Percentiles rank a stretch among this genome's conserved stretches.
These are phyloP conservation scores for Stephanodiscus minutulus DNA, from an alignment of 108 stramenopile genomes.

Conservation along the genomic window DNA sequence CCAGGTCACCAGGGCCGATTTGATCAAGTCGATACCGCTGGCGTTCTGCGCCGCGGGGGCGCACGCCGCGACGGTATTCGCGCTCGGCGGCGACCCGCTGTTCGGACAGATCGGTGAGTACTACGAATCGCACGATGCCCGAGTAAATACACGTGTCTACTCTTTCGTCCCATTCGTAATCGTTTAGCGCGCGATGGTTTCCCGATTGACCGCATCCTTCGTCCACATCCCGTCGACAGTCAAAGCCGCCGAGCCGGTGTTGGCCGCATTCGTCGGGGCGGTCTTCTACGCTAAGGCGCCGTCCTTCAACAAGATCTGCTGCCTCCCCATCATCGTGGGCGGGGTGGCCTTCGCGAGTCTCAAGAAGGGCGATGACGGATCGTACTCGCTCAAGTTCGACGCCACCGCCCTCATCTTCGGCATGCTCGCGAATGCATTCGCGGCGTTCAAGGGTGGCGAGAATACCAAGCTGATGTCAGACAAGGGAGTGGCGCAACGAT, in stretches of 20 bases:
- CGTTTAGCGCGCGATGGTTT: background rate
- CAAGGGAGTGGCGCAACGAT: conserved; percentile 50
- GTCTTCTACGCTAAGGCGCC: conserved; percentile 55
- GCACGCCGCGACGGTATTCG: conserved; percentile 58
- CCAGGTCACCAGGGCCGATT: conserved; percentile 37
- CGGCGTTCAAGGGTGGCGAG: conserved; percentile 62
- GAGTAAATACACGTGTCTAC: background rate
- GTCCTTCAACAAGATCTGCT: conserved; percentile 50
- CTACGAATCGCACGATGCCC: background rate
- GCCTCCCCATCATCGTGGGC: conserved; percentile 59
- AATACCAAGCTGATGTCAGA: conserved; percentile 58
- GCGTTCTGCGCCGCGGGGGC: conserved; percentile 57
- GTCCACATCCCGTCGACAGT: conserved; percentile 14
- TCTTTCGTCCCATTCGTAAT: background rate
- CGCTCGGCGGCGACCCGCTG: conserved; percentile 58
- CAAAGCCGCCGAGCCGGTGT: conserved; percentile 58
- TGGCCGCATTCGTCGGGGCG: conserved; percentile 55
- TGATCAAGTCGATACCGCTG: conserved; percentile 51
- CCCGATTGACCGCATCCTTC: background rate
- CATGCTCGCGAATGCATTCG: conserved; percentile 59
- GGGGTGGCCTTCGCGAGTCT: conserved; percentile 62
- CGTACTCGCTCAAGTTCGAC: conserved; percentile 58
- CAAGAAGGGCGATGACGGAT: conserved; percentile 51
- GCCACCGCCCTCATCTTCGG: conserved; percentile 56
- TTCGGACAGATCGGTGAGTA: conserved; percentile 53